Evolutionary conservation across 805 yeast genomes (phyloP), one percentile per base, ranked within the genome.

Genomic region (Wickerhamomyces sydowiorum): DNA sequence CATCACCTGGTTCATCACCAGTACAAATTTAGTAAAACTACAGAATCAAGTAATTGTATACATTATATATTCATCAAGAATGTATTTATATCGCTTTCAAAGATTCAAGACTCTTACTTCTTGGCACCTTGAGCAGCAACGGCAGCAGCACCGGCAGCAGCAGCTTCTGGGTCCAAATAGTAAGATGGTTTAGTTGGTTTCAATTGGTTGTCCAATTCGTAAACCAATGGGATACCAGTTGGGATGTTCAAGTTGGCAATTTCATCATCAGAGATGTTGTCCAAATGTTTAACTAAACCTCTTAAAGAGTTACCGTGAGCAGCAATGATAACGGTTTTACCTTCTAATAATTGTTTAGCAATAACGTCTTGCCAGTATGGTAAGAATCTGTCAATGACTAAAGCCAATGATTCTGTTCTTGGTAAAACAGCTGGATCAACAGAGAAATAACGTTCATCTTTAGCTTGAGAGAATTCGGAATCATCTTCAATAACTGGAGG

Each of bases 301-400:
- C 98, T 86, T 69, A 90, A 78, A 40, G 98, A 91, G 87, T 91
- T 91, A 73, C 98, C 98, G 76, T 90, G 98, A 54, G 98, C 98
- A 60, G 95, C 91, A 64, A 90, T 68, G 66, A 90, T 69, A 44
- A 91, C 98, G 49, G 95, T 86, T 80, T 91, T 90, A 61, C 88
- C 95, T 25, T 64, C 80, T 62, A 86, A 72, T 62, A 90, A 76
- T 69, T 87, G 93, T 64, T 76, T 76, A 65, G 96, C 79, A 60
- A 90, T 87, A 63, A 78, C 84, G 64, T 86, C 95, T 71, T 88
- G 90, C 95, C 93, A 90, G 87, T 82, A 90, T 63, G 98, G 98
- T 66, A 90, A 79, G 69, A 90, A 67, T 76, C 98, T 87, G 74
- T 90, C 96, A 64, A 90, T 90, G 58, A 91, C 97, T 64, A 91